A percentile compares a stretch with the other conserved stretches of the same genome.
Conservation (phyloP, 2,329 filamentous ascomycete species). For the Penicillium hesseltinei region DNA sequence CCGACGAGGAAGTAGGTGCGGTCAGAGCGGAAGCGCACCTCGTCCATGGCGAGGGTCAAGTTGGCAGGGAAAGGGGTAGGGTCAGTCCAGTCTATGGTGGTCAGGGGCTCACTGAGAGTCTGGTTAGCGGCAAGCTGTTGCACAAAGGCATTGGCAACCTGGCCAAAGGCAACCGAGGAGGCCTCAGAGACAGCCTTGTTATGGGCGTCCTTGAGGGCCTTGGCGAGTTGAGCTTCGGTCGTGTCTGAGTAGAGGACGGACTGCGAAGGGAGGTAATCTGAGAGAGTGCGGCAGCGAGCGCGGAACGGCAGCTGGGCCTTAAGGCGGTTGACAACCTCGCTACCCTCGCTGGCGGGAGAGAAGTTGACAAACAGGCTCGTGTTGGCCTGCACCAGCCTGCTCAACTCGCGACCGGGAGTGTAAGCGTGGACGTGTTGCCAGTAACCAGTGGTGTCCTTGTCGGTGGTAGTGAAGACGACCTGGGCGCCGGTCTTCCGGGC, state of each 20-base stretch:
- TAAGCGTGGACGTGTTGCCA: background rate
- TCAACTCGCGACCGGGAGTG: background rate
- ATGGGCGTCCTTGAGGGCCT: background rate
- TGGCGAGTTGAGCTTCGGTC: background rate
- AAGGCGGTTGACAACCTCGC: background rate
- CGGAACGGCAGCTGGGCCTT: background rate
- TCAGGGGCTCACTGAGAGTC: background rate
- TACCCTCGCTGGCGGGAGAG: background rate
- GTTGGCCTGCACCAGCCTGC: background rate
- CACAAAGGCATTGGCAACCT: background rate
- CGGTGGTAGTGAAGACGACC: background rate
- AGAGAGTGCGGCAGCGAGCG: background rate
- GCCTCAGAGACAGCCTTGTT: background rate
- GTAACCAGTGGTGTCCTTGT: background rate
- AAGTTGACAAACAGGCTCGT: background rate
- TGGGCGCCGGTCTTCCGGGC: background rate
- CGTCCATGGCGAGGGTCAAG: background rate
- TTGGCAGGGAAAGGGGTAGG: background rate
- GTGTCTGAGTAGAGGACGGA: background rate
- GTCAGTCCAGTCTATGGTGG: background rate
- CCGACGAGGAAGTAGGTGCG: background rate
- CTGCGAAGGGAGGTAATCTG: background rate
- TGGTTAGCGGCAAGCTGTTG: background rate
- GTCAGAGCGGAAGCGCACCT: background rate
- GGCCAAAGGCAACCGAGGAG: background rate